Evolutionary conservation across 1,284 basidiomycete genomes (phyloP).

Genomic region (Amylostereum areolatum): DNA sequence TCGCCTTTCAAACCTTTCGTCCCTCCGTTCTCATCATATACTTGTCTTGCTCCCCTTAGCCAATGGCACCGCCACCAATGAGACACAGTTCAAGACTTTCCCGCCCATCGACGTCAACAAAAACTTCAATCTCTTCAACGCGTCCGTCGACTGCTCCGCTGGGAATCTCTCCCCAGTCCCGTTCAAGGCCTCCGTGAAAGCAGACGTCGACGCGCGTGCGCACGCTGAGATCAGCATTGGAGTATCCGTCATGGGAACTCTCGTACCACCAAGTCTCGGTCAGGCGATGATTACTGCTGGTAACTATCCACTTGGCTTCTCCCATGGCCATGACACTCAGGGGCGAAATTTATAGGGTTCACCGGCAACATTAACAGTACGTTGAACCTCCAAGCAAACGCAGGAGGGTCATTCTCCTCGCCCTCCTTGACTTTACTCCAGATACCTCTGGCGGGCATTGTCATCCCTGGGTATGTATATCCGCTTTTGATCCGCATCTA

Average conservation of each 20-base stretch:
- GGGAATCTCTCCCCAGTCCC: slow-evolving; percentile 12
- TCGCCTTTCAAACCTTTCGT: not conserved
- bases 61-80: slow-evolving; percentile 10
- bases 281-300: slow-evolving; percentile 27
- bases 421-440: slow-evolving; percentile 29
- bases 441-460: slow-evolving; percentile 32
- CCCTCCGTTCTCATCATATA: not conserved
- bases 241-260: slow-evolving; percentile 33
- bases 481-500: slow-evolving; percentile 1
- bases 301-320: slow-evolving; percentile 8
- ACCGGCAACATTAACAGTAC: slow-evolving; percentile 26
- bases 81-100: slow-evolving; percentile 22
- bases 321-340: not conserved
- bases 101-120: slow-evolving; percentile 27
- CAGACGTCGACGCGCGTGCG: slow-evolving; percentile 34
- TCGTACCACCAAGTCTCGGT: slow-evolving; percentile 33
- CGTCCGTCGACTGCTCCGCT: slow-evolving; percentile 34
- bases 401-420: slow-evolving; percentile 7
- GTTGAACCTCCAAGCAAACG: slow-evolving; percentile 26
- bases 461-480: slow-evolving; percentile 31
- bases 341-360: slow-evolving; percentile 3
- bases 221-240: slow-evolving; percentile 32
- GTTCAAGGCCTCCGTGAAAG: slow-evolving; percentile 27
- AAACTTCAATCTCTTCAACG: slow-evolving; percentile 34
- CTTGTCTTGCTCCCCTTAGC: slow-evolving; percentile 8